Evolutionary conservation across 768 basidiomycete species (phyloP), one percentile per base, ranked within the genome.

Genomic region (Phlebiopsis gigantea): DNA sequence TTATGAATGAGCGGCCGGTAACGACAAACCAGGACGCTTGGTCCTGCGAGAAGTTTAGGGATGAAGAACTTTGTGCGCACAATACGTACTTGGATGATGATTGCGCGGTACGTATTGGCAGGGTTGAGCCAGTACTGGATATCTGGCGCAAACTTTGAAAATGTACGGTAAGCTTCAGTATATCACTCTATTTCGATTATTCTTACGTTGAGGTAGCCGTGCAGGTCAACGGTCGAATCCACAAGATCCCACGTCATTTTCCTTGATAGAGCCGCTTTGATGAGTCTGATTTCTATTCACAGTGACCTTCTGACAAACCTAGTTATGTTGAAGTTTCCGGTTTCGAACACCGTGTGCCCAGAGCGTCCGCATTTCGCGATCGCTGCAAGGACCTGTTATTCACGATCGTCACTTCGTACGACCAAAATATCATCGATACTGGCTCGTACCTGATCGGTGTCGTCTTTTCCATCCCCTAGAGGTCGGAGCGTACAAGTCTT

Each of bases 11-110:
- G 28, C 69, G 68, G 2, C 82, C 82, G 3, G 81, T 81, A 31
- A 84, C 71, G 49, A 84, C 78, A 61, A 84, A 84, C 80, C 82
- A 84, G 5, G 83, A 84, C 1, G 82, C 79, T 71, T 84, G 83
- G 60, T 70, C 77, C 79, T 83, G n/a, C 1, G 21, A 3, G n/a
- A 24, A 34, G 19, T n/a, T 41, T 41, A 19, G n/a, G 28, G 41
- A 55, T 25, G 7, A 43, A 0, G 28, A 22, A 22, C 22, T 1
- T 0, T n/a, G 29, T 29, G 52, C 4, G 47, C 12, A 2, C 14
- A 25, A 19, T 17, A 49, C 66, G n/a, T 48, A 78, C 80, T 71
- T 83, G 82, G 55, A 84, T 81, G 64, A 81, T 82, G 24, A 84
- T 78, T n/a, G 81, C 81, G 22, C 80, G 75, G 64, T 79, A 83